These are phyloP conservation scores for Brasilioporus rufonigricans DNA, from an alignment of 768 basidiomycete species.

Conservation along the genomic window DNA sequence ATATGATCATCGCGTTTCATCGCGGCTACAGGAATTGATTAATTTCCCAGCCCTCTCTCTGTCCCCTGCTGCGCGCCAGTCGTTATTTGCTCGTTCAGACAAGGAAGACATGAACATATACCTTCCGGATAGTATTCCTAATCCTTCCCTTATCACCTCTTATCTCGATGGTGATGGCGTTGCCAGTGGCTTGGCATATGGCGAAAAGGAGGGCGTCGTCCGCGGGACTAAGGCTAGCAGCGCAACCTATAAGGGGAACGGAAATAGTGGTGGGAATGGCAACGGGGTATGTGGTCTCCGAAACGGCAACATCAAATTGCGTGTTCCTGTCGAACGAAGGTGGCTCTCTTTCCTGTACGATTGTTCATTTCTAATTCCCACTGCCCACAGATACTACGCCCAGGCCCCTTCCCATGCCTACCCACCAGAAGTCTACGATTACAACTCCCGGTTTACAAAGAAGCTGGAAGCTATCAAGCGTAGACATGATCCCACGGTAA, in stretches of 20 bases:
- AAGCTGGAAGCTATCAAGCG: conserved; percentile 85
- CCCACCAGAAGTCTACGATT: conserved; percentile 93
- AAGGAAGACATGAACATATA: conserved; percentile 28
- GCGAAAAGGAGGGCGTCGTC: conserved; percentile 11
- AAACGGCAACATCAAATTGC: conserved; percentile 58
- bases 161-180: conserved; percentile 33
- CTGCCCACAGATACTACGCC: conserved; percentile 72
- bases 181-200: conserved; percentile 14
- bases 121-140: conserved; percentile 75
- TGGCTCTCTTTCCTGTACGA: conserved; percentile 29
- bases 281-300: conserved; percentile 33
- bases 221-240: conserved; percentile 13
- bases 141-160: conserved; percentile 59
- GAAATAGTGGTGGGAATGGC: conserved; percentile 12
- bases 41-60: conserved; percentile 77
- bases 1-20: not conserved
- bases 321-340: conserved; percentile 86
- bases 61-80: conserved; percentile 63
- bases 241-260: conserved; percentile 15
- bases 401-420: conserved; percentile 66
- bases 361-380: not conserved
- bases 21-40: conserved; percentile 77
- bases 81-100: conserved; percentile 53
- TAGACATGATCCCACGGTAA: conserved; percentile 96
- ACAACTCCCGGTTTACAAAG: conserved; percentile 89